Evolutionary conservation across 2,329 filamentous ascomycete genomes (phyloP), one percentile per base, ranked within the genome.

Genomic region (Penicillium decumbens): DNA sequence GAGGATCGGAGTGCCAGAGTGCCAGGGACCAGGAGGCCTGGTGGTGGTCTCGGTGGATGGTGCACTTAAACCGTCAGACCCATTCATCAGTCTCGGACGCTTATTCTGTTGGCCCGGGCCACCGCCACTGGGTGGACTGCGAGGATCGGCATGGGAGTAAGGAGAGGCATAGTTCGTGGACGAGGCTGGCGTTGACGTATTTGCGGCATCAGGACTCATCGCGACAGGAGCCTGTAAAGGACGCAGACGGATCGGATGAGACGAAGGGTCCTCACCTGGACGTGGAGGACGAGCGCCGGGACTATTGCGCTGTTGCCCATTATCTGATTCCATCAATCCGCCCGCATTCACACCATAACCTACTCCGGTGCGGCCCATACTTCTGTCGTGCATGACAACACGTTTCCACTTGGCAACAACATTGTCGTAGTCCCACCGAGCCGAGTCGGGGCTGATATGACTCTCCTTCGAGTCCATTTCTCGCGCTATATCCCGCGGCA

Each of bases 351-450:
- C 23, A 24, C 54, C 50, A 37, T 63, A 59, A 9, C 63, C 61
- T 13, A 69, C 60, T 4, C 67, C 68, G n/a, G 64, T 55, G 2
- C 69, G 66, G 8, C 71, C 71, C 66, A 74, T 73, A 47, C 66
- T 63, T 47, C 68, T 70, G 49, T 74, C 71, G 27, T 74, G 71
- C 70, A 72, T 71, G 9, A 76, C 69, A 25, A 75, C 73, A 1
- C 72, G 65, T 51, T 70, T 75, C 75, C 75, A 77, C 51, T 76
- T 77, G 3, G 70, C 63, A 10, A 78, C 66, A 4, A 77, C 61
- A 29, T 61, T 71, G 41, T 77, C 75, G 47, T 74, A 77, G 54
- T 77, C 74, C 75, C 74, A 77, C 37, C 72, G 65, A 0, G 65
- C 49, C 6, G 69, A 68, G 28, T 66, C 59, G 2, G 67, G 58